These are phyloP conservation scores for Aphanomyces astaci DNA, from an alignment of 352 stramenopile genomes.

Conservation along the genomic window DNA sequence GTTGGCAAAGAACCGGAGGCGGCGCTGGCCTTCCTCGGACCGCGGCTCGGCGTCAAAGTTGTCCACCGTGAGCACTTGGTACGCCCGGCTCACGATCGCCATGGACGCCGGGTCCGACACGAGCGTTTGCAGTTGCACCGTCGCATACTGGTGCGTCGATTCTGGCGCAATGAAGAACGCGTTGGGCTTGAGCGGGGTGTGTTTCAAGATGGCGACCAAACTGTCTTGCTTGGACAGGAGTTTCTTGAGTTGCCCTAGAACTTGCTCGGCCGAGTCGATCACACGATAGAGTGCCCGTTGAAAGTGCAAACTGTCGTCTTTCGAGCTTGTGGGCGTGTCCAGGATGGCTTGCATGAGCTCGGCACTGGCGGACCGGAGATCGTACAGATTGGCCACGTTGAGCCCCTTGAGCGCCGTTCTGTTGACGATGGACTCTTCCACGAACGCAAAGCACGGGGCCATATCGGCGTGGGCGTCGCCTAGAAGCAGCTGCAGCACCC, in stretches of 20 bases:
- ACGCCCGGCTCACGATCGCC: slow-evolving; percentile 78
- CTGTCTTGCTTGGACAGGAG: slow-evolving; percentile 76
- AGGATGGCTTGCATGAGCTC: slow-evolving; percentile 79
- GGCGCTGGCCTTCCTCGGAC: slow-evolving; percentile 76
- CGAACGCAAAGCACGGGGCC: slow-evolving; percentile 77
- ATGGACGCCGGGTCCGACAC: slow-evolving; percentile 69
- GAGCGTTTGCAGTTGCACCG: slow-evolving; percentile 59
- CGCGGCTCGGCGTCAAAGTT: slow-evolving; percentile 83
- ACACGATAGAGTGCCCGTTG: slow-evolving; percentile 74
- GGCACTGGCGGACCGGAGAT: slow-evolving; percentile 49
- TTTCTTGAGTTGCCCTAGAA: slow-evolving; percentile 78
- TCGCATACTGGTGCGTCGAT: slow-evolving; percentile 72
- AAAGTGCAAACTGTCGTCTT: slow-evolving; percentile 77
- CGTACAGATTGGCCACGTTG: slow-evolving; percentile 66
- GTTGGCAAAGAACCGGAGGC: slow-evolving; percentile 81
- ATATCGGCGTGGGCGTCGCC: slow-evolving; percentile 75
- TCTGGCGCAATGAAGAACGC: slow-evolving; percentile 79
- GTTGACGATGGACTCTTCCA: slow-evolving; percentile 69
- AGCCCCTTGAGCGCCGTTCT: slow-evolving; percentile 71
- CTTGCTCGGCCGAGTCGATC: slow-evolving; percentile 70
- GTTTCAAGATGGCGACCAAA: slow-evolving; percentile 67
- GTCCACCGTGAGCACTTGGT: slow-evolving; percentile 78
- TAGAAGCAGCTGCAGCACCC: slow-evolving; percentile 64
- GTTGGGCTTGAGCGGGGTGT: slow-evolving; percentile 74
- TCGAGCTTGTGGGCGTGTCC: slow-evolving; percentile 64